phyloP scores from a whole-genome alignment of 139 green algal genomes.

The Tetradesmus obliquus region DNA sequence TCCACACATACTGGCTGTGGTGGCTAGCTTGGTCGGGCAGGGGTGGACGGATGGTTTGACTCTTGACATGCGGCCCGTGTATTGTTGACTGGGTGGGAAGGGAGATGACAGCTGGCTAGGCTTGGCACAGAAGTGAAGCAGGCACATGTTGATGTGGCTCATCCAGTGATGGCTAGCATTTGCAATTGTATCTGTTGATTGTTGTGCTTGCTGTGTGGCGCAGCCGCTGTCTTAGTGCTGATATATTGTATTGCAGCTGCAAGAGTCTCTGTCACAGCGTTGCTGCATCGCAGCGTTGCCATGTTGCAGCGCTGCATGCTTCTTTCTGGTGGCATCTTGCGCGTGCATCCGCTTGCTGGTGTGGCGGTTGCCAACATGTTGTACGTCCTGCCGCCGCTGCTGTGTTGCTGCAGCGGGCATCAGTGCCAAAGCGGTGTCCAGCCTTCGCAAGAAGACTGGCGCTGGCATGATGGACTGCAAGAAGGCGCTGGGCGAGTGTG shows the following conservation, averaged over 20 bases:
- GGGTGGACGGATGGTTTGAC: neutral
- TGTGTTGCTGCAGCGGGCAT: slow-evolving; percentile 60
- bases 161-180: neutral
- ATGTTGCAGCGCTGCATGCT: neutral
- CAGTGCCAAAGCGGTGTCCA: slow-evolving; percentile 87
- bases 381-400: slow-evolving; percentile 5
- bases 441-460: slow-evolving; percentile 82
- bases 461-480: slow-evolving; percentile 99
- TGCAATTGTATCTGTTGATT: neutral
- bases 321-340: neutral
- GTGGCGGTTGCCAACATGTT: neutral
- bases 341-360: neutral
- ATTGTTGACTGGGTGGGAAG: neutral
- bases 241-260: neutral
- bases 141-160: neutral
- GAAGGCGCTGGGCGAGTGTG: slow-evolving; percentile 91
- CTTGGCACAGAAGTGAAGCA: neutral
- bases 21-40: neutral
- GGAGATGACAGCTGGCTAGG: neutral
- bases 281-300: neutral
- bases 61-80: neutral
- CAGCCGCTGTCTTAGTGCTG: neutral
- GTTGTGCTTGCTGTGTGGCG: neutral
- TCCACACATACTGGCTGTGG: neutral
- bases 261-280: too few species aligned